Evolutionary conservation across 177 flowering plant genomes (phyloP).

Genomic region (Vitis hybrid): DNA sequence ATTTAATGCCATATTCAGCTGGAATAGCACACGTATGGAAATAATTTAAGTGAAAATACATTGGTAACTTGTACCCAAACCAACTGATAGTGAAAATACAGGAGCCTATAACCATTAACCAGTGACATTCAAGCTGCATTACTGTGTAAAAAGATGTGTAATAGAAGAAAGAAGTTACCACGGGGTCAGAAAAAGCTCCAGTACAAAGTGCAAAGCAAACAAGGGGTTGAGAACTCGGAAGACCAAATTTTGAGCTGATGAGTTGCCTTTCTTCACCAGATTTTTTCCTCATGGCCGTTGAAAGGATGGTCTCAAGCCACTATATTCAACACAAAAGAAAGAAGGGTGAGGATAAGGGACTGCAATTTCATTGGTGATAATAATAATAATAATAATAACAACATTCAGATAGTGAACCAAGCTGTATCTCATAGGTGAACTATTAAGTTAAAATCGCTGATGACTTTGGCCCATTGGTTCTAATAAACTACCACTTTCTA

Average conservation of each 20-base stretch:
- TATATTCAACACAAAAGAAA: constrained; percentile 22
- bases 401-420: background rate
- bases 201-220: constrained; percentile 79
- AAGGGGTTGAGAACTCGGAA: constrained; percentile 49
- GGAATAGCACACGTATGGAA: background rate
- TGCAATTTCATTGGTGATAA: background rate
- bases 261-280: constrained; percentile 65
- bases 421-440: background rate
- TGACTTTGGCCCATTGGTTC: too few relatives aligned
- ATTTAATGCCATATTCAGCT: background rate
- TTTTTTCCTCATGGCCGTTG: constrained; percentile 76
- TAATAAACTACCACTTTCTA: too few relatives aligned
- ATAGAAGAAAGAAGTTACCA: constrained; percentile 44
- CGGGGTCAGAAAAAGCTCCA: constrained; percentile 81
- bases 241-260: constrained; percentile 54
- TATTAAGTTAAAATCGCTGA: background rate
- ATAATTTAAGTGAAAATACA: background rate
- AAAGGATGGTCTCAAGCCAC: constrained; percentile 82
- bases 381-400: background rate
- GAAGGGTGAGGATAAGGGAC: background rate
- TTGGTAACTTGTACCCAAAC: background rate
- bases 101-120: background rate
- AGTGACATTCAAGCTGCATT: constrained; percentile 3
- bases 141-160: background rate
- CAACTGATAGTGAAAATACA: background rate